These are phyloP conservation scores for Venturia effusa DNA, from an alignment of 2,329 filamentous ascomycete species.

Conservation along the genomic window DNA sequence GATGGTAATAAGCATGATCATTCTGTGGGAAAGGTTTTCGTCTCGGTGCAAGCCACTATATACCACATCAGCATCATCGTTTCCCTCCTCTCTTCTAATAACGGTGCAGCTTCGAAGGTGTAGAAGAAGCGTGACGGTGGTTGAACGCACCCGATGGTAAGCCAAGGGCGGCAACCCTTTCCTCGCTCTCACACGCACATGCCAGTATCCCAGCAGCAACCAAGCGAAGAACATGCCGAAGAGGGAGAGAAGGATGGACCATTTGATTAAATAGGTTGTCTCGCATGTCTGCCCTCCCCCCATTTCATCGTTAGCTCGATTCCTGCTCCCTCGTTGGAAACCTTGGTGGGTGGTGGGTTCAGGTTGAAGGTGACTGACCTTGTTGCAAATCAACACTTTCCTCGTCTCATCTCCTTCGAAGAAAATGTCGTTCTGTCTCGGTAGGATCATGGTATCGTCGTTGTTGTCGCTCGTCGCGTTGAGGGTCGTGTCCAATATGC, in stretches of 20 bases:
- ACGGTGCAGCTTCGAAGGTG: neutral
- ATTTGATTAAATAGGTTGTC: conserved; percentile 58
- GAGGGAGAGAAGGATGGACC: conserved; percentile 55
- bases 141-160: conserved; percentile 49
- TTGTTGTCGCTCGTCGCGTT: neutral
- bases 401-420: conserved; percentile 2
- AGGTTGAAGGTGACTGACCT: neutral
- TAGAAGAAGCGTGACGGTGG: neutral
- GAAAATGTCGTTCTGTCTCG: neutral
- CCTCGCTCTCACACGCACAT: conserved; percentile 55
- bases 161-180: conserved; percentile 54
- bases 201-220: conserved; percentile 57
- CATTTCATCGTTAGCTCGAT: neutral
- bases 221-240: conserved; percentile 48
- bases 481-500: neutral
- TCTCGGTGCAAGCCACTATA: conserved; percentile 9
- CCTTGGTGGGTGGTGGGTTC: neutral
- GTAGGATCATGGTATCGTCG: neutral
- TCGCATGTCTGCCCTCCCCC: conserved; percentile 21
- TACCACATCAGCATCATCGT: neutral
- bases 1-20: conserved; percentile 6
- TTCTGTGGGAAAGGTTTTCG: neutral
- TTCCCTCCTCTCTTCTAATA: neutral
- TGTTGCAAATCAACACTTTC: conserved; percentile 3
- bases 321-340: neutral